phyloP scores from a whole-genome alignment of 176 grass and related monocot species.

The Carex myosuroides region DNA sequence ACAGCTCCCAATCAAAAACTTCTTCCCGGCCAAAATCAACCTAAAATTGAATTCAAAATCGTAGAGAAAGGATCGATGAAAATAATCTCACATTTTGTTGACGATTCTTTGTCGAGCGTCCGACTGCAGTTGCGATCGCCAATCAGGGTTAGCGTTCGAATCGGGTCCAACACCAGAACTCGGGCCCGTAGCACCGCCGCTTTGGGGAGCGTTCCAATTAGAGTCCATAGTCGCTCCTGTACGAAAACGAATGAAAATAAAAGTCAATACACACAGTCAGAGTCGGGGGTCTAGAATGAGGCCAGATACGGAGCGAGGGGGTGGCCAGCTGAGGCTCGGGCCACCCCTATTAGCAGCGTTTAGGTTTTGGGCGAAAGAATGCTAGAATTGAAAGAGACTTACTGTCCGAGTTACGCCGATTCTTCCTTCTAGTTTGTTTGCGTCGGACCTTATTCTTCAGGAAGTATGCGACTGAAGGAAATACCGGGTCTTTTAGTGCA shows the following conservation, averaged over 20 bases:
- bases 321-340: no score
- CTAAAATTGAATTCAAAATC: neutral
- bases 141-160: constrained; percentile 30
- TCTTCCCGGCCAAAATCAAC: neutral
- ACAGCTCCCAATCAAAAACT: neutral
- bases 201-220: constrained; percentile 41
- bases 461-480: no score
- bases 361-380: neutral
- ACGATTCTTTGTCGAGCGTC: constrained; percentile 71
- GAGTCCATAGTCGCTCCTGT: constrained; percentile 22
- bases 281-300: no score
- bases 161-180: constrained; percentile 26
- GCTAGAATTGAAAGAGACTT: neutral
- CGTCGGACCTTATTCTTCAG: no score
- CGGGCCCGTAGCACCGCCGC: neutral
- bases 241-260: no score
- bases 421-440: no score
- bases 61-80: neutral
- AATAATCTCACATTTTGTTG: constrained; percentile 54
- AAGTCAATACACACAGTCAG: no score
- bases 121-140: constrained; percentile 64
- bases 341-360: neutral
- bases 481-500: no score
- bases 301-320: no score
- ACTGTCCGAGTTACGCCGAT: no score